Conservation (phyloP, 257 asterid species). For the Salvia splendens region DNA sequence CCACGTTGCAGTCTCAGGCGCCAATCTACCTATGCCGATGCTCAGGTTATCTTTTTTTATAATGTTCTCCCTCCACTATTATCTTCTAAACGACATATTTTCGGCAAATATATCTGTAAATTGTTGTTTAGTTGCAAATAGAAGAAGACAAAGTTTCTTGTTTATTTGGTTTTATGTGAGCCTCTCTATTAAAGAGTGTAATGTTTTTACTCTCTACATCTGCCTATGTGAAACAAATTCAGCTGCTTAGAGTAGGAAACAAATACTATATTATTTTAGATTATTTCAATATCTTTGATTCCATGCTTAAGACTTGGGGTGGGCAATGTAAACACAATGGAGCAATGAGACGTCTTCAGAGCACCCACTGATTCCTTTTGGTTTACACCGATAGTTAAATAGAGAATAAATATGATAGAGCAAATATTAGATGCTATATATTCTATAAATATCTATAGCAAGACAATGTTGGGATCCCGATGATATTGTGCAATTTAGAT, state of each 20-base stretch:
- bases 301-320: conserved; percentile 4
- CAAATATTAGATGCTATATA: background rate
- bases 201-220: background rate
- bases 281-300: background rate
- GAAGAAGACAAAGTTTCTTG: background rate
- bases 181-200: background rate
- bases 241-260: background rate
- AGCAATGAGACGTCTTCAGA: background rate
- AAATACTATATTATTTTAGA: background rate
- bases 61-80: background rate
- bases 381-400: conserved; percentile 11
- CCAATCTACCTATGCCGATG: conserved; percentile 94
- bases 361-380: conserved; percentile 2
- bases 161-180: background rate
- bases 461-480: conserved; percentile 14
- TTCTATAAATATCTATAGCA: background rate
- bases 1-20: conserved; percentile 92
- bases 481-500: background rate
- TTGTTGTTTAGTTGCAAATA: background rate
- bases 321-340: background rate
- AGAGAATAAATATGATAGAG: background rate
- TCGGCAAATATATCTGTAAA: background rate
- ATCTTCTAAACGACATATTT: background rate
- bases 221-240: conserved; percentile 1
- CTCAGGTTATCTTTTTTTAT: conserved; percentile 65